Conservation (phyloP, 495 filamentous ascomycete genomes). For the Trichoderma asperelloides region DNA sequence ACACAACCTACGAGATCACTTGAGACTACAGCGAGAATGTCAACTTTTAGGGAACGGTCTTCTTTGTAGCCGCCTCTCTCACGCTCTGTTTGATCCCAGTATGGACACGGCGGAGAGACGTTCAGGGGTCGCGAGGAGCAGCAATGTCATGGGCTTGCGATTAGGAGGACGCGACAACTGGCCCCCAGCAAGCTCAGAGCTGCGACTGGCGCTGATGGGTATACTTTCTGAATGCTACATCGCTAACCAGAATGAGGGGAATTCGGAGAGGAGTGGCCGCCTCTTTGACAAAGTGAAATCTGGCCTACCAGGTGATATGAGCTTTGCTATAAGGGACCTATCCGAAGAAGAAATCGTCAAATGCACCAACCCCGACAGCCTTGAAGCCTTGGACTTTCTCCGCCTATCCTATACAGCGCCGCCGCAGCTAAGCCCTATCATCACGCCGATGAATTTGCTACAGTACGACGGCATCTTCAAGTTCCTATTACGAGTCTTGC, state of each 20-base stretch:
- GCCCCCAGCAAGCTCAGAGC: constrained; percentile 89
- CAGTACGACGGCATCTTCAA: constrained; percentile 83
- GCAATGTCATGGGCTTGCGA: constrained; percentile 70
- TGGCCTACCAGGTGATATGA: constrained; percentile 70
- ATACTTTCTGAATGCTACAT: constrained; percentile 68
- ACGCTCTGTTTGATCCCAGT: constrained; percentile 82
- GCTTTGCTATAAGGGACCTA: constrained; percentile 80
- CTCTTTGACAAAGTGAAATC: constrained; percentile 24
- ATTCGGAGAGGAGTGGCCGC: constrained; percentile 9
- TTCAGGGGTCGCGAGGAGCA: constrained; percentile 55
- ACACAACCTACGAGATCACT: constrained; percentile 64
- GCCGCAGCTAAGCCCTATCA: constrained; percentile 57
- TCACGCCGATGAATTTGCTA: constrained; percentile 55
- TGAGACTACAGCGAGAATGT: constrained; percentile 68
- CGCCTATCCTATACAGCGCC: constrained; percentile 79
- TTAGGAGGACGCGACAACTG: constrained; percentile 69
- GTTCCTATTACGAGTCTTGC: constrained; percentile 62
- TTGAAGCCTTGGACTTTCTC: constrained; percentile 87
- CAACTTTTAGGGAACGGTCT: constrained; percentile 78
- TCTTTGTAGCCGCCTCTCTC: constrained; percentile 67
- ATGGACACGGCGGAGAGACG: constrained; percentile 68
- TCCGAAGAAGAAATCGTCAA: constrained; percentile 63
- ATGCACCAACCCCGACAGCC: constrained; percentile 66
- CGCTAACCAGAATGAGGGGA: constrained; percentile 15
- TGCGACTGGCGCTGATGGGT: constrained; percentile 80